Percentiles rank a stretch among this genome's conserved stretches.
phyloP scores from a whole-genome alignment of 2,329 filamentous ascomycete genomes.

The Macroventuria anomochaeta region DNA sequence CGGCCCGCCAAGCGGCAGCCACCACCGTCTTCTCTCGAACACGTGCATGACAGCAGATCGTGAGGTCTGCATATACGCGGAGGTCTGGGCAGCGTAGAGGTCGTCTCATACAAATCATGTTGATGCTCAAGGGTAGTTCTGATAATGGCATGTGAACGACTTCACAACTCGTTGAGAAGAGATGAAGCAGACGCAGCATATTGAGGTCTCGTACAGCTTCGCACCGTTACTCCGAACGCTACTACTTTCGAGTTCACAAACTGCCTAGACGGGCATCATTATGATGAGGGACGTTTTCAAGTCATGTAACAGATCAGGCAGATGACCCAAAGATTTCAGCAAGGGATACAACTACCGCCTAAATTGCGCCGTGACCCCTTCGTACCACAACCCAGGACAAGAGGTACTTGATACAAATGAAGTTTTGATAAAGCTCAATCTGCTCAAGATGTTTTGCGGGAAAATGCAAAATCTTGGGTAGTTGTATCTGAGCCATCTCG shows the following conservation, averaged over 20 bases:
- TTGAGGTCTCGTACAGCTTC: conserved; percentile 22
- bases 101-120: conserved; percentile 17
- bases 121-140: conserved; percentile 8
- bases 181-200: conserved; percentile 13
- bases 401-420: conserved; percentile 10
- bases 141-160: conserved; percentile 21
- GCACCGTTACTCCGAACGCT: conserved; percentile 15
- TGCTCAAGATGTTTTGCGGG: conserved; percentile 14
- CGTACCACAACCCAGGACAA: not conserved
- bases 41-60: conserved; percentile 22
- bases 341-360: conserved; percentile 5
- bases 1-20: conserved; percentile 34
- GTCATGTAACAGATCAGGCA: not conserved
- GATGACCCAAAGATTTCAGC: conserved; percentile 9
- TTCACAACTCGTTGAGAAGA: conserved; percentile 16
- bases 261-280: not conserved
- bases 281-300: not conserved
- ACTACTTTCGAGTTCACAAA: not conserved
- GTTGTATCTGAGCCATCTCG: not conserved
- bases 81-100: conserved; percentile 8
- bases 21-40: conserved; percentile 18
- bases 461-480: not conserved
- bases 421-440: conserved; percentile 10
- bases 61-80: conserved; percentile 11
- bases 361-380: not conserved